These are phyloP conservation scores for Debaryomyces fabryi DNA, from an alignment of 1,139 yeast genomes.

Conservation along the genomic window DNA sequence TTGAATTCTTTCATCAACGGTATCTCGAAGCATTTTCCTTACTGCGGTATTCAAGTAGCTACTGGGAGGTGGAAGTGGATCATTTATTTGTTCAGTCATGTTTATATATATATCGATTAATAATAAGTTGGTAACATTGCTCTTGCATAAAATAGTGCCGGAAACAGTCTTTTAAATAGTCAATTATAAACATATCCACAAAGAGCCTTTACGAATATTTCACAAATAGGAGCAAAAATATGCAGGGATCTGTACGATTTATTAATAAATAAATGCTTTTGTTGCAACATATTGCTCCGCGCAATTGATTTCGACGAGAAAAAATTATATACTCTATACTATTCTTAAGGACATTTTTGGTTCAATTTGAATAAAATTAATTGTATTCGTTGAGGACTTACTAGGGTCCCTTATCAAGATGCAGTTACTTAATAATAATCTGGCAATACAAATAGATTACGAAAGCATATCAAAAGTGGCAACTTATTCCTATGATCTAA, in stretches of 20 bases:
- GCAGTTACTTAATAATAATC: too few relatives aligned
- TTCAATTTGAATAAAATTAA: too few relatives aligned
- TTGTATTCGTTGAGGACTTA: too few relatives aligned
- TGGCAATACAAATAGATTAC: too few relatives aligned
- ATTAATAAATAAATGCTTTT: too few relatives aligned
- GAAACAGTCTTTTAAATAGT: background rate
- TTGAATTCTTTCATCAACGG: background rate
- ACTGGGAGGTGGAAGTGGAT: background rate
- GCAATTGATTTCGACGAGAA: too few relatives aligned
- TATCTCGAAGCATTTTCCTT: background rate
- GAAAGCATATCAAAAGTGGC: too few relatives aligned
- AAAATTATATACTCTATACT: too few relatives aligned
- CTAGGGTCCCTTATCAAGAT: too few relatives aligned
- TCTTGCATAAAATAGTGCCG: background rate
- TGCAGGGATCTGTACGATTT: background rate
- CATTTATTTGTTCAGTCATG: background rate
- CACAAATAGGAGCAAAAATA: background rate
- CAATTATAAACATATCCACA: background rate
- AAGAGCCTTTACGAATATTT: background rate
- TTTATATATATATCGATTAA: background rate
- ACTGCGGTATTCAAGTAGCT: background rate
- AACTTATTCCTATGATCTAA: too few relatives aligned
- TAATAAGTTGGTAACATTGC: background rate
- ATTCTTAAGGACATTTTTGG: too few relatives aligned
- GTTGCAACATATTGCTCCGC: too few relatives aligned